Percentiles rank a stretch among this genome's conserved stretches.
phyloP scores from a whole-genome alignment of 441 rosid species.

The Pelargonium cotyledonis region DNA sequence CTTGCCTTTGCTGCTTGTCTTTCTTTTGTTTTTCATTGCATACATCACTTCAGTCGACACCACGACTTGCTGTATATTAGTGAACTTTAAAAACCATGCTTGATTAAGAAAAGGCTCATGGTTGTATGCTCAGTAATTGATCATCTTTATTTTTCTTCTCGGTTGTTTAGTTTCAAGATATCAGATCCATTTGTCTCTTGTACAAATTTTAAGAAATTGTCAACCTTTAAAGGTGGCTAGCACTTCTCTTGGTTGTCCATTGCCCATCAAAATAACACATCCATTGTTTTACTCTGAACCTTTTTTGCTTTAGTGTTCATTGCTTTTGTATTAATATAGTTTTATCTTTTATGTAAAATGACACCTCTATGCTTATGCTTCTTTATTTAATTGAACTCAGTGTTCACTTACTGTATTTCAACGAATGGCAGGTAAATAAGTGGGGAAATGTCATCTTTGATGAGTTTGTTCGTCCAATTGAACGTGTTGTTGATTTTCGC shows the following conservation, averaged over 20 bases:
- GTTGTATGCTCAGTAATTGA: not conserved
- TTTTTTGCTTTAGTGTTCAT: too few relatives aligned
- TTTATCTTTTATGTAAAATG: too few relatives aligned
- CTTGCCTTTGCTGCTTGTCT: not conserved
- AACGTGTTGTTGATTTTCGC: constrained; percentile 79
- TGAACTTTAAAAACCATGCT: not conserved
- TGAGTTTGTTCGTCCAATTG: constrained; percentile 87
- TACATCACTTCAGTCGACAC: not conserved
- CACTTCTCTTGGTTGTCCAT: too few relatives aligned
- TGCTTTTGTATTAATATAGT: too few relatives aligned
- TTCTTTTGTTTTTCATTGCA: not conserved
- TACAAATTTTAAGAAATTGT: too few relatives aligned
- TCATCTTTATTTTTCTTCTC: not conserved
- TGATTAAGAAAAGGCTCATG: too few relatives aligned
- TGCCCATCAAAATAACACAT: too few relatives aligned
- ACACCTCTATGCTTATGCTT: not conserved
- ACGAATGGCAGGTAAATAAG: constrained; percentile 64
- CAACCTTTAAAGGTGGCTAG: too few relatives aligned
- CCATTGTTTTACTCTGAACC: too few relatives aligned
- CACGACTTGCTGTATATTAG: not conserved
- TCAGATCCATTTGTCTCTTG: too few relatives aligned
- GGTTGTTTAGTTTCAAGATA: not conserved
- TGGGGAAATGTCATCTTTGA: constrained; percentile 87
- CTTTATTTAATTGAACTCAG: constrained; percentile 6
- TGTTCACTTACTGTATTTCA: constrained; percentile 14